Percentiles rank a stretch among this genome's conserved stretches.
phyloP scores from a whole-genome alignment of 1,284 basidiomycete genomes.

The Porphyrellus sp. region DNA sequence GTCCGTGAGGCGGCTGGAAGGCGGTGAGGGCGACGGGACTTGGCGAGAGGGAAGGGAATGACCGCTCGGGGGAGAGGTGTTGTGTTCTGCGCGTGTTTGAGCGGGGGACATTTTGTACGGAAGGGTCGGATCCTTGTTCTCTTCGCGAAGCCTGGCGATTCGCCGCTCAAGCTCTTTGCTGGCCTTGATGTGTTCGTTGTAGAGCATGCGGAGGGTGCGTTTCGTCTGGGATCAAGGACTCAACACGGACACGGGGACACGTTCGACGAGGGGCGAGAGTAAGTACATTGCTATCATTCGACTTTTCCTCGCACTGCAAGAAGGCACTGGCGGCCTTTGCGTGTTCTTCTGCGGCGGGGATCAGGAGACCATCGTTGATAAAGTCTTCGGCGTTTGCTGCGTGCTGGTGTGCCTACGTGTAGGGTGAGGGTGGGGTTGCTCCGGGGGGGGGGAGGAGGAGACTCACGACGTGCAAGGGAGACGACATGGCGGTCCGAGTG shows the following conservation, averaged over 20 bases:
- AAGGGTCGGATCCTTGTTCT: slow-evolving; percentile 69
- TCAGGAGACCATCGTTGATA: slow-evolving; percentile 57
- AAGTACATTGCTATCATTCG: slow-evolving; percentile 66
- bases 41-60: slow-evolving; percentile 29
- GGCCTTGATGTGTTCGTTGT: slow-evolving; percentile 66
- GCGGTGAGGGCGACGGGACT: slow-evolving; percentile 45
- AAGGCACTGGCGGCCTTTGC: slow-evolving; percentile 72
- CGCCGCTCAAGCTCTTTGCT: slow-evolving; percentile 66
- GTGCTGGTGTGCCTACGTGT: slow-evolving; percentile 70
- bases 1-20: slow-evolving; percentile 51
- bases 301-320: slow-evolving; percentile 62
- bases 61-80: slow-evolving; percentile 23
- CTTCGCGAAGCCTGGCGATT: slow-evolving; percentile 64
- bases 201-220: slow-evolving; percentile 67
- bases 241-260: slow-evolving; percentile 7
- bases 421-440: background rate
- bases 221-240: slow-evolving; percentile 54
- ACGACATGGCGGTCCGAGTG: slow-evolving; percentile 19
- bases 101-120: slow-evolving; percentile 48
- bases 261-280: slow-evolving; percentile 7
- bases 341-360: slow-evolving; percentile 63
- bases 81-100: slow-evolving; percentile 28
- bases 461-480: slow-evolving; percentile 32
- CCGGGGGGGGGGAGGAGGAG: background rate
- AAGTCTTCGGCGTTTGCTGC: slow-evolving; percentile 75